phyloP scores from a whole-genome alignment of 2,329 filamentous ascomycete species.

The Phialophora chinensis region DNA sequence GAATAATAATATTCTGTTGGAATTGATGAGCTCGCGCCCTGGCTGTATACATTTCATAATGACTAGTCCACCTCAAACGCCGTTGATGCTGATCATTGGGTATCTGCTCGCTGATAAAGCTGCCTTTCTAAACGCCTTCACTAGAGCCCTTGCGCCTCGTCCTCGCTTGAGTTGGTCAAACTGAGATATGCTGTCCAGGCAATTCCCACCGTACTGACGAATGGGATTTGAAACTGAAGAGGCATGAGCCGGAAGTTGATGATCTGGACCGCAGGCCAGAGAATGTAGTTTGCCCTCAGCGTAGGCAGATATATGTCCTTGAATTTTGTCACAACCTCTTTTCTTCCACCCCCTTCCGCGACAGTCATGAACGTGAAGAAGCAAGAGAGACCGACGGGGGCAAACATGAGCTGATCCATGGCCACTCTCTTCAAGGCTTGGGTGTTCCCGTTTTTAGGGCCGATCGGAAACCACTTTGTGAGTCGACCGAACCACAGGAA shows the following conservation, averaged over 20 bases:
- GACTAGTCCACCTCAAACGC: constrained; percentile 8
- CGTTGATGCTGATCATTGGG: constrained; percentile 10
- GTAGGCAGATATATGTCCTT: constrained; percentile 92
- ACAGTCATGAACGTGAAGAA: constrained; percentile 98
- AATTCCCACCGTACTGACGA: constrained; percentile 94
- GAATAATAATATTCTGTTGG: constrained; percentile 4
- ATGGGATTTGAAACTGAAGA: constrained; percentile 94
- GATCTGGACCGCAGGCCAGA: constrained; percentile 95
- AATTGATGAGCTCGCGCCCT: constrained; percentile 13
- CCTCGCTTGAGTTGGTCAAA: constrained; percentile 84
- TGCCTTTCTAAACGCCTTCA: constrained; percentile 6
- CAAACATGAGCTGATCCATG: constrained; percentile 91
- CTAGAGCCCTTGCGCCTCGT: constrained; percentile 49
- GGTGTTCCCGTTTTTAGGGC: constrained; percentile 72
- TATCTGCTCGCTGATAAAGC: constrained; percentile 13
- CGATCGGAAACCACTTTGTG: constrained; percentile 80
- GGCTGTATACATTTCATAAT: constrained; percentile 9
- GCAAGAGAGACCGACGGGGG: constrained; percentile 80
- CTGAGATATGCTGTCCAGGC: constrained; percentile 98
- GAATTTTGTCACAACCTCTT: constrained; percentile 82
- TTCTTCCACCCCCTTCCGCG: constrained; percentile 85
- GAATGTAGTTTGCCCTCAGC: constrained; percentile 90
- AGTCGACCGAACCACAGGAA: constrained; percentile 96
- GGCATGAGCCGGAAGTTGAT: constrained; percentile 96
- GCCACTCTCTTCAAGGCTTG: constrained; percentile 89